A percentile compares a stretch with the other conserved stretches of the same genome.
These are phyloP conservation scores for Podaxis sp. DNA, from an alignment of 768 basidiomycete species.

Conservation along the genomic window DNA sequence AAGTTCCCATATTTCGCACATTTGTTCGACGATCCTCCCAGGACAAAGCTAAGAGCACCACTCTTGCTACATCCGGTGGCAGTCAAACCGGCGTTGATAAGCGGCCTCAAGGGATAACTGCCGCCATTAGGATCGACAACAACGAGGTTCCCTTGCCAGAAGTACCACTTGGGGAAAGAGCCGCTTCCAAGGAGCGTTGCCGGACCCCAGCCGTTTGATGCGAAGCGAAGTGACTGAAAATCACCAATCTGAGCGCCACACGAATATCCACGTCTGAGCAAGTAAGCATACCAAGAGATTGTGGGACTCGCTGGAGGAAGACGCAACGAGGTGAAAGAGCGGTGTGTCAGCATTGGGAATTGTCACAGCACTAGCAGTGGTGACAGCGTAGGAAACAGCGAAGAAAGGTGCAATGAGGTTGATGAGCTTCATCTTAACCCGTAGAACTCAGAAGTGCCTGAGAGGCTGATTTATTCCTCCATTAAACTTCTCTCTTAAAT, in stretches of 20 bases:
- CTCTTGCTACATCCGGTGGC: constrained; percentile 21
- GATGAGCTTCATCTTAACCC: neutral
- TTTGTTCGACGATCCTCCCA: constrained; percentile 21
- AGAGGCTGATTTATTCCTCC: neutral
- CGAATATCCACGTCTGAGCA: neutral
- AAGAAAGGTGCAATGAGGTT: neutral
- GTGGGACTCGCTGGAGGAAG: constrained; percentile 15
- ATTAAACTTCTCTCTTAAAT: neutral
- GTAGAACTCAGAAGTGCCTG: neutral
- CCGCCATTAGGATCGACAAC: constrained; percentile 16
- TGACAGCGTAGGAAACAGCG: neutral
- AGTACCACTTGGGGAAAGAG: constrained; percentile 25
- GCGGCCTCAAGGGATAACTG: constrained; percentile 12
- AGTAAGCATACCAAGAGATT: constrained; percentile 23
- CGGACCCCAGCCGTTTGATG: constrained; percentile 16
- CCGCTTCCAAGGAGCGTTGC: constrained; percentile 23
- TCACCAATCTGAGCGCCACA: constrained; percentile 15
- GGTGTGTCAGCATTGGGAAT: constrained; percentile 26
- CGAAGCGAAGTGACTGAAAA: constrained; percentile 9
- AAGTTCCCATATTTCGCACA: constrained; percentile 23
- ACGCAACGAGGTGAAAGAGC: constrained; percentile 26
- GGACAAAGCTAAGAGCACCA: constrained; percentile 21
- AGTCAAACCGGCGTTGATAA: constrained; percentile 18
- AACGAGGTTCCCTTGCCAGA: constrained; percentile 22
- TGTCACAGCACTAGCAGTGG: constrained; percentile 5